phyloP scores from a whole-genome alignment of 257 asterid species.

The Salvia hispanica region DNA sequence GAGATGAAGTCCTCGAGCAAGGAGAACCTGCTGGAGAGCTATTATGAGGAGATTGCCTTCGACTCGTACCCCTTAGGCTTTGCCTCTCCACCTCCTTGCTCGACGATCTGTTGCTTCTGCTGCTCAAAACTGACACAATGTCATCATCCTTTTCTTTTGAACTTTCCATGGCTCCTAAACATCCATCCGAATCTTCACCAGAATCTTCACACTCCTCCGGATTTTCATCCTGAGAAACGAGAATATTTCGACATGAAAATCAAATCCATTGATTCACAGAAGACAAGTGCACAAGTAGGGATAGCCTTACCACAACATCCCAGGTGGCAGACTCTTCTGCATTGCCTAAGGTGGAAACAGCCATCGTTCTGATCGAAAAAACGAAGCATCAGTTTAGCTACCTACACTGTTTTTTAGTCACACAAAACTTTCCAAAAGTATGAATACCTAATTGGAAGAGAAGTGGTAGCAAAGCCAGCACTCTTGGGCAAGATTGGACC shows the following conservation, averaged over 20 bases:
- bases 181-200: slow-evolving; percentile 32
- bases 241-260: slow-evolving; percentile 1
- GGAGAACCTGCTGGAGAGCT: slow-evolving; percentile 50
- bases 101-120: slow-evolving; percentile 32
- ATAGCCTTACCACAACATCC: slow-evolving; percentile 52
- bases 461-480: slow-evolving; percentile 48
- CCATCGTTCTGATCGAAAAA: slow-evolving; percentile 45
- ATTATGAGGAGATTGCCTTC: slow-evolving; percentile 43
- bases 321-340: slow-evolving; percentile 45
- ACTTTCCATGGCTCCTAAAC: slow-evolving; percentile 29
- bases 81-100: slow-evolving; percentile 38
- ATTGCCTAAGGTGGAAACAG: slow-evolving; percentile 37
- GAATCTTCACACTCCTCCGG: slow-evolving; percentile 51
- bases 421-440: neutral
- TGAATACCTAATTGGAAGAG: neutral
- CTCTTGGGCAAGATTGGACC: slow-evolving; percentile 81
- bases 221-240: slow-evolving; percentile 47
- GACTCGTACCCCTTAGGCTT: slow-evolving; percentile 33
- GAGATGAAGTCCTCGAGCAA: slow-evolving; percentile 50
- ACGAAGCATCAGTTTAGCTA: neutral
- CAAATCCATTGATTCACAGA: neutral
- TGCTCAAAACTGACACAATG: slow-evolving; percentile 33
- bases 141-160: slow-evolving; percentile 36
- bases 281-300: neutral
- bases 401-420: neutral